phyloP scores from a whole-genome alignment of 345 rosid species.

The Schrenkiella parvula region DNA sequence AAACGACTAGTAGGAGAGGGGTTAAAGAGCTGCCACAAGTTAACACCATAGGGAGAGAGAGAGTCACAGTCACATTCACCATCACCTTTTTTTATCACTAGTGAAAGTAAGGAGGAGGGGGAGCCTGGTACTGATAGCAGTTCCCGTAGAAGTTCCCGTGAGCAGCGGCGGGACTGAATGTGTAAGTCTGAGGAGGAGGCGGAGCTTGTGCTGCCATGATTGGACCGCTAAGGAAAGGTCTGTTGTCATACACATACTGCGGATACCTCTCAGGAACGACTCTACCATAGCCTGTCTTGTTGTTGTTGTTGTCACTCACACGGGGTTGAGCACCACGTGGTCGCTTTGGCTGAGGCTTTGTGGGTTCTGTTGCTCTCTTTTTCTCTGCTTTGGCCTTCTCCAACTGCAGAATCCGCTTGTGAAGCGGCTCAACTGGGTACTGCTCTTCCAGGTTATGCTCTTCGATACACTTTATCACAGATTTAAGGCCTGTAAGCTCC shows the following conservation, averaged over 20 bases:
- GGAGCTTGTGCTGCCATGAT: slow-evolving; percentile 58
- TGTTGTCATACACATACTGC: slow-evolving; percentile 74
- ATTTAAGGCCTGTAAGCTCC: slow-evolving; percentile 78
- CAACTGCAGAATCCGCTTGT: slow-evolving; percentile 63
- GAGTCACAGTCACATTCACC: slow-evolving; percentile 57
- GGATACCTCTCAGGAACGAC: slow-evolving; percentile 66
- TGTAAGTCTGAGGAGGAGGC: slow-evolving; percentile 59
- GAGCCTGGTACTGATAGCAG: slow-evolving; percentile 86
- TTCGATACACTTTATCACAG: slow-evolving; percentile 89
- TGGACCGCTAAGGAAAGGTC: slow-evolving; percentile 56
- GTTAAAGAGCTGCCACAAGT: slow-evolving; percentile 33
- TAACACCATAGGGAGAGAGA: slow-evolving; percentile 35
- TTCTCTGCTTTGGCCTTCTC: slow-evolving; percentile 96
- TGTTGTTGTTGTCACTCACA: slow-evolving; percentile 34
- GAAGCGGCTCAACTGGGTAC: slow-evolving; percentile 66
- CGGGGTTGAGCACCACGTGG: slow-evolving; percentile 78
- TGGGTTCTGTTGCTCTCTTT: slow-evolving; percentile 74
- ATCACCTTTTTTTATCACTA: slow-evolving; percentile 33
- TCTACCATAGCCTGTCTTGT: slow-evolving; percentile 60
- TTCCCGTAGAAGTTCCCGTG: slow-evolving; percentile 92
- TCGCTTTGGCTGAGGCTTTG: slow-evolving; percentile 92
- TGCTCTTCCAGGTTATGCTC: slow-evolving; percentile 91
- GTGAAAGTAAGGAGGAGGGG: slow-evolving; percentile 60
- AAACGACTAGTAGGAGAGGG: slow-evolving; percentile 6
- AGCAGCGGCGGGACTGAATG: slow-evolving; percentile 55